Evolutionary conservation across 306 rosid species (phyloP).

Genomic region (Corylus avellana): DNA sequence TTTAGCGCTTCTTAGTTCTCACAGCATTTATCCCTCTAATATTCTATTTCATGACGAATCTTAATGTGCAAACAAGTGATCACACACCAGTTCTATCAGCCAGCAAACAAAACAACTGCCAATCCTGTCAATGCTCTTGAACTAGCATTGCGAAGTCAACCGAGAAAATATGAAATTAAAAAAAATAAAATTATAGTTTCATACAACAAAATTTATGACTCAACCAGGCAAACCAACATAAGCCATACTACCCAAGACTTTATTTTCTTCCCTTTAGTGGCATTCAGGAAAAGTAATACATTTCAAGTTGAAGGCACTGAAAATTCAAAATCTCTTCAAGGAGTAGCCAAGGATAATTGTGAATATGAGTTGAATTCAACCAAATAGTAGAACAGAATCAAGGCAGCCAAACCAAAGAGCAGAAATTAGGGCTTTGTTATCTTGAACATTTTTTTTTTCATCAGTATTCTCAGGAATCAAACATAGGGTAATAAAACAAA

Average conservation of each 20-base stretch:
- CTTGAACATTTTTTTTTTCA: not conserved
- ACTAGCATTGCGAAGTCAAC: too few species aligned
- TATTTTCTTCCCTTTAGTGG: not conserved
- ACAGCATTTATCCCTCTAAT: not conserved
- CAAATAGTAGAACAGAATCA: not conserved
- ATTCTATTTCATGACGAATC: too few species aligned
- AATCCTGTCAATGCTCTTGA: too few species aligned
- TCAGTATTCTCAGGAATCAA: constrained; percentile 11
- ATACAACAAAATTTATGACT: not conserved
- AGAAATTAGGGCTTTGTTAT: not conserved
- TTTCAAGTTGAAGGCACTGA: not conserved
- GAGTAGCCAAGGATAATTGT: not conserved
- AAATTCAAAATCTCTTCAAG: not conserved
- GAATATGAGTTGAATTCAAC: not conserved
- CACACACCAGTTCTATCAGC: too few species aligned
- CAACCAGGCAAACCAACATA: not conserved
- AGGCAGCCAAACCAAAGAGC: not conserved
- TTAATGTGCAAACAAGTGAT: too few species aligned
- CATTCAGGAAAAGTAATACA: not conserved
- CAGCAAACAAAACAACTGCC: too few species aligned
- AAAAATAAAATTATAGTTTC: not conserved
- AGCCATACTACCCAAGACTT: not conserved
- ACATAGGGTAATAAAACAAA: not conserved
- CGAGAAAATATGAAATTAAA: not conserved
- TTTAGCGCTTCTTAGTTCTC: not conserved